Base-by-base conservation (phyloP, 2,329 filamentous ascomycete species). In the Cercospora nicotianae region DNA sequence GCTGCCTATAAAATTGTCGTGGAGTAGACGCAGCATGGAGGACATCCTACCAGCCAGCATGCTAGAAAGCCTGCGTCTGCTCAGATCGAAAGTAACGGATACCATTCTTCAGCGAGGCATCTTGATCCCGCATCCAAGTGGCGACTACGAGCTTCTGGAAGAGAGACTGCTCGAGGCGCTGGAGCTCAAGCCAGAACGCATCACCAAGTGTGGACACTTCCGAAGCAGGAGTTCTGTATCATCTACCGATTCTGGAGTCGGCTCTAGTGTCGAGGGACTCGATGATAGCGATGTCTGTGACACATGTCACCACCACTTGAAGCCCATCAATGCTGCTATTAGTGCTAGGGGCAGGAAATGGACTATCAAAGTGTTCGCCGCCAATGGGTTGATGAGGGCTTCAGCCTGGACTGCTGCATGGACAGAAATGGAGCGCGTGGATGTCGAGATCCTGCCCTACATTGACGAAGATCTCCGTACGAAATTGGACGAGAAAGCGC, bases 381-480 rank as follows among this genome's bases (percentile, higher is more conserved):
- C 93, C 63, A 99, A 98, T 79, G 95, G 95, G 0, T 82, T 98
- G 59, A 96, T 99, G 92, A 88, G 89, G 67, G 90, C 92, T 5
- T 93, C 93, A 0, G 94, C 95, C 0, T 99, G 95, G 95, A 87
- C 88, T 4, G 94, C 94, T 2, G 94, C 92, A 67, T 99, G 94
- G 94, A 91, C 88, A 73, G 94, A 98, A 80, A 99, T 99, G 95
- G 95, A 99, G 81, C 87, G 94, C n/a, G 92, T 98, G 0, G 95
- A 99, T 76, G 92, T 96, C 1, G 94, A 98, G 79, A 87, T 99
- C 63, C 88, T 91, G 74, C 91, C 95, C 3, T 87, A 90, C 75
- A 85, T 93, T 10, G 86, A 88, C 18, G 78, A 86, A 0, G 80
- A 83, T 1, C 76, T 90, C 12, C 84, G 88, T 64, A 84, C 85